These are phyloP conservation scores for Saccharomyces pastorianus DNA, from an alignment of 1,139 yeast species.

Conservation along the genomic window DNA sequence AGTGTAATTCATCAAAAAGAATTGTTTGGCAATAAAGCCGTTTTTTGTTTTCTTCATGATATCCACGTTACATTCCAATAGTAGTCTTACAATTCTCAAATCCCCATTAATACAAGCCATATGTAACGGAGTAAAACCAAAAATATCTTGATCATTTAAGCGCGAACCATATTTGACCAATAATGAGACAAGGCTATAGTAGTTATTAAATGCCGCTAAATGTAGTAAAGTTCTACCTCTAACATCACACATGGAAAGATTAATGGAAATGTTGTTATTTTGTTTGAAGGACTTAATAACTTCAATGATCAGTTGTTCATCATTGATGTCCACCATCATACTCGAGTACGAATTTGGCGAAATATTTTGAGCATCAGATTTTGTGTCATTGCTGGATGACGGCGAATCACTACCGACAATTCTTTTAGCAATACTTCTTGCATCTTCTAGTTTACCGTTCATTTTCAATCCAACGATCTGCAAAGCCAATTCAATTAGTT, in stretches of 20 bases:
- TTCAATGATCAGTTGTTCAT: constrained; percentile 54
- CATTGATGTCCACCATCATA: constrained; percentile 12
- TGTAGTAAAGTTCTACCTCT: constrained; percentile 88
- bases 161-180: constrained; percentile 74
- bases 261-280: constrained; percentile 25
- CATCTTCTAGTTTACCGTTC: too few relatives aligned
- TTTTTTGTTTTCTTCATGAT: constrained; percentile 47
- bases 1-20: constrained; percentile 36
- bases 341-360: constrained; percentile 7
- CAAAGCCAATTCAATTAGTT: too few relatives aligned
- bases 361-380: constrained; percentile 1
- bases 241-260: constrained; percentile 70
- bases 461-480: too few relatives aligned
- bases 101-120: constrained; percentile 75
- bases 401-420: too few relatives aligned
- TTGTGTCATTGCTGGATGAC: background rate
- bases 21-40: constrained; percentile 45
- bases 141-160: constrained; percentile 63
- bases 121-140: constrained; percentile 82
- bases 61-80: constrained; percentile 48
- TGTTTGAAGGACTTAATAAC: constrained; percentile 50
- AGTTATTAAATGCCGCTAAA: constrained; percentile 70
- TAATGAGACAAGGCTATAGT: constrained; percentile 50
- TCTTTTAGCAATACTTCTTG: too few relatives aligned
- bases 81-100: constrained; percentile 37